phyloP scores from a whole-genome alignment of 1,284 basidiomycete genomes.

The Ustilago bromivora region DNA sequence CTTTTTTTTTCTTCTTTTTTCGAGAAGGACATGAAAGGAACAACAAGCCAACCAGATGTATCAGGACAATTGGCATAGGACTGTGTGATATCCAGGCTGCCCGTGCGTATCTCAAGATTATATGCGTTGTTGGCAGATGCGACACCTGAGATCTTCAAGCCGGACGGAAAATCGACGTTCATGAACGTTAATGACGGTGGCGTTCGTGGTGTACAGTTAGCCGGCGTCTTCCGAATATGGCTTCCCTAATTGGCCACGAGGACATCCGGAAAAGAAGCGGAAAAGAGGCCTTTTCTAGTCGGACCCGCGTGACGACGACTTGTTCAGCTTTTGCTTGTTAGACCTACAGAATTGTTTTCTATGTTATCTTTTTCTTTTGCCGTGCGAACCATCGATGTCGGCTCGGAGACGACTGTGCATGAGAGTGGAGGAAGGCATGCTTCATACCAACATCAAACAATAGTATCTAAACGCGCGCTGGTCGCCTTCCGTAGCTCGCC shows the following conservation, averaged over 20 bases:
- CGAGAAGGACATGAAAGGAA: neutral
- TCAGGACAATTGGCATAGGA: too few relatives aligned
- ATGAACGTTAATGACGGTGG: too few relatives aligned
- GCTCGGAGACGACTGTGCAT: neutral
- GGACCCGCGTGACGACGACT: slow-evolving; percentile 14
- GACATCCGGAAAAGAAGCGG: neutral
- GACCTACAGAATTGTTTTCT: neutral
- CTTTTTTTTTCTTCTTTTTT: neutral
- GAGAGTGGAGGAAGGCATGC: slow-evolving; percentile 6
- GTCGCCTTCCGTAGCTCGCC: neutral
- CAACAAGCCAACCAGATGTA: too few relatives aligned
- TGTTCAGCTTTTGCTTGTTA: slow-evolving; percentile 7
- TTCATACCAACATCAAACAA: neutral
- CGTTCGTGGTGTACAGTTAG: neutral
- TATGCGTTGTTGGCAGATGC: too few relatives aligned
- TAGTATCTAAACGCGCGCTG: neutral
- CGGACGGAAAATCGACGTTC: too few relatives aligned
- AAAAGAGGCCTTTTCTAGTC: neutral
- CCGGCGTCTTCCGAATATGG: slow-evolving; percentile 32
- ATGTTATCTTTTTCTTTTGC: neutral
- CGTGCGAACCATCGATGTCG: neutral
- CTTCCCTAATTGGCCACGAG: slow-evolving; percentile 17
- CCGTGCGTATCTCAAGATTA: too few relatives aligned
- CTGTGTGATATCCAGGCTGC: too few relatives aligned
- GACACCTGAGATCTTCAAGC: too few relatives aligned